Conservation (phyloP, 306 rosid species). For the Canavalia gladiata region DNA sequence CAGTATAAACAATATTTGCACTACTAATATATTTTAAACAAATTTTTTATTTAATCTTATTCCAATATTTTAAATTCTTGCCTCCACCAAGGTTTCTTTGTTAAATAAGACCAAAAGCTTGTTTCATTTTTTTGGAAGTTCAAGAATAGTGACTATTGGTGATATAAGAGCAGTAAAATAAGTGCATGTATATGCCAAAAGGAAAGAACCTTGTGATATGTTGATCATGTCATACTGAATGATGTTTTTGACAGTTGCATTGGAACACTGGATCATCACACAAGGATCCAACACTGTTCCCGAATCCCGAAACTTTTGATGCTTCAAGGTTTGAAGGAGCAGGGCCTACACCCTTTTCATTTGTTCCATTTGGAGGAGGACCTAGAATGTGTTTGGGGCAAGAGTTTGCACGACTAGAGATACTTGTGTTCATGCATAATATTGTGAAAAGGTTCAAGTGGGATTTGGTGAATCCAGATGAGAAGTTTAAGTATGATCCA, state of each 20-base stretch:
- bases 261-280: constrained; percentile 60
- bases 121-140: neutral
- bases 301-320: constrained; percentile 59
- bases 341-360: constrained; percentile 57
- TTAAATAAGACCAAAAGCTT: neutral
- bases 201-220: constrained; percentile 6
- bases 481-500: constrained; percentile 63
- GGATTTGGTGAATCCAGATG: constrained; percentile 52
- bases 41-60: neutral
- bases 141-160: neutral
- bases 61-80: neutral
- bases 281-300: constrained; percentile 53
- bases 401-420: constrained; percentile 64
- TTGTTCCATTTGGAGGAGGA: constrained; percentile 67
- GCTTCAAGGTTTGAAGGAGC: constrained; percentile 63
- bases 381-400: constrained; percentile 71
- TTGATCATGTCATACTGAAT: constrained; percentile 4
- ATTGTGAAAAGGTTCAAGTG: constrained; percentile 62
- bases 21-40: too few species aligned
- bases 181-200: neutral
- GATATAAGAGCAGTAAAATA: neutral
- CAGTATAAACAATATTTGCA: too few species aligned
- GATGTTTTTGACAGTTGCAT: constrained; percentile 49
- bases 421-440: constrained; percentile 60
- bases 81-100: neutral